Percentiles rank a stretch among this genome's conserved stretches.
Conservation (phyloP, 2,329 filamentous ascomycete species). For the Fusarium musae region DNA sequence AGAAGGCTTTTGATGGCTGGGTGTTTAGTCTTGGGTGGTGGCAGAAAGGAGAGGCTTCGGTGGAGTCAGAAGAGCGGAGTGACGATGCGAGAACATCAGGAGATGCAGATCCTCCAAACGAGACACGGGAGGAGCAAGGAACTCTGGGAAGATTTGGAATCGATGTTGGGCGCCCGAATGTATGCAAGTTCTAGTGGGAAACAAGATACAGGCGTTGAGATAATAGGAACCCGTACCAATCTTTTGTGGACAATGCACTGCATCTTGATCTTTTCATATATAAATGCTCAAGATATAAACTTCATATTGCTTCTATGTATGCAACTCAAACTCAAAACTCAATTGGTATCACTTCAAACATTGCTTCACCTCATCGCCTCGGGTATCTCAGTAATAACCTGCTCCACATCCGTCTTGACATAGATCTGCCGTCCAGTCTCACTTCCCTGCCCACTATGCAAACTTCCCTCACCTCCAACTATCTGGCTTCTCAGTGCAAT, state of each 20-base stretch:
- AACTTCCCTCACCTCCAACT: constrained; percentile 5
- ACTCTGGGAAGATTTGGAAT: background rate
- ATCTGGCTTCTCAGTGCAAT: constrained; percentile 10
- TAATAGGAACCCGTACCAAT: background rate
- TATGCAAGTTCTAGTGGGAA: background rate
- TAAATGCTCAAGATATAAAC: background rate
- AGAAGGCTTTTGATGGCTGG: background rate
- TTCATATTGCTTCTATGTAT: background rate
- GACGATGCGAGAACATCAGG: background rate
- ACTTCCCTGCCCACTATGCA: background rate
- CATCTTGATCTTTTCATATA: background rate
- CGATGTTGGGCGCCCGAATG: background rate
- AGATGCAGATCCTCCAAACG: fast-evolving
- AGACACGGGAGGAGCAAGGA: fast-evolving
- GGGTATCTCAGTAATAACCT: background rate
- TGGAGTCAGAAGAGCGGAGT: background rate
- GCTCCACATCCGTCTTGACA: constrained; percentile 21
- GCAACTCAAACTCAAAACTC: background rate
- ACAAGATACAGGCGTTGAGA: too few species aligned
- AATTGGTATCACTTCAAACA: background rate
- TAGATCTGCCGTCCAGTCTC: constrained; percentile 3
- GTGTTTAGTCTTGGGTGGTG: background rate
- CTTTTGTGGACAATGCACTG: too few species aligned
- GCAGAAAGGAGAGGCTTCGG: background rate
- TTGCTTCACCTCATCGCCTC: background rate